A percentile compares a stretch with the other conserved stretches of the same genome.
Conservation (phyloP, 805 yeast species). For the Suhomyces kilbournensis region DNA sequence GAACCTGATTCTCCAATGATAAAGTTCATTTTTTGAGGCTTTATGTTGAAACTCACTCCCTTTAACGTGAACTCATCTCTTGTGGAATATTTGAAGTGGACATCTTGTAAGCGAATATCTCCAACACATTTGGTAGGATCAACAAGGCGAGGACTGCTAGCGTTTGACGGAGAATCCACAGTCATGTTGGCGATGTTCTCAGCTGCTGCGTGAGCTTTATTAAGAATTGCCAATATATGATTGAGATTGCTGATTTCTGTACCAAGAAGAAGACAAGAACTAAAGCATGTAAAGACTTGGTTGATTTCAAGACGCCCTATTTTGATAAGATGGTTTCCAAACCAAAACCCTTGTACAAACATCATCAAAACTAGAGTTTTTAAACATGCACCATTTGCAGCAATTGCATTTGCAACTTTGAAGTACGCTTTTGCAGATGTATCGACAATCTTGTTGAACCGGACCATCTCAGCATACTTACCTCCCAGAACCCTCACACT, state of each 20-base stretch:
- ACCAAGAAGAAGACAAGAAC: constrained; percentile 75
- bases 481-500: constrained; percentile 64
- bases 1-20: constrained; percentile 88
- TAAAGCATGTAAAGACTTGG: constrained; percentile 76
- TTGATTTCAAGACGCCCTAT: constrained; percentile 52
- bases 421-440: constrained; percentile 39
- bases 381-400: constrained; percentile 55
- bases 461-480: constrained; percentile 47
- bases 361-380: constrained; percentile 60
- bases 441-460: constrained; percentile 38
- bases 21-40: constrained; percentile 49
- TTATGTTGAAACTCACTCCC: constrained; percentile 44
- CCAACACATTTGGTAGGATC: constrained; percentile 36
- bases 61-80: constrained; percentile 50
- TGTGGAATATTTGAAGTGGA: constrained; percentile 62
- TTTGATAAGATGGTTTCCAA: constrained; percentile 68
- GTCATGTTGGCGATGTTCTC: constrained; percentile 16
- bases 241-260: constrained; percentile 54
- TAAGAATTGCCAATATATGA: constrained; percentile 56
- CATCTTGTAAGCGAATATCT: constrained; percentile 50
- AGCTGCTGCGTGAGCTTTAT: constrained; percentile 72
- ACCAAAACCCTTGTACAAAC: constrained; percentile 93
- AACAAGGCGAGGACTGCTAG: neutral
- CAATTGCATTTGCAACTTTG: constrained; percentile 44
- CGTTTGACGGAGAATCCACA: neutral